These are phyloP conservation scores for Iberis pinnata DNA, from an alignment of 345 rosid genomes.

Conservation along the genomic window DNA sequence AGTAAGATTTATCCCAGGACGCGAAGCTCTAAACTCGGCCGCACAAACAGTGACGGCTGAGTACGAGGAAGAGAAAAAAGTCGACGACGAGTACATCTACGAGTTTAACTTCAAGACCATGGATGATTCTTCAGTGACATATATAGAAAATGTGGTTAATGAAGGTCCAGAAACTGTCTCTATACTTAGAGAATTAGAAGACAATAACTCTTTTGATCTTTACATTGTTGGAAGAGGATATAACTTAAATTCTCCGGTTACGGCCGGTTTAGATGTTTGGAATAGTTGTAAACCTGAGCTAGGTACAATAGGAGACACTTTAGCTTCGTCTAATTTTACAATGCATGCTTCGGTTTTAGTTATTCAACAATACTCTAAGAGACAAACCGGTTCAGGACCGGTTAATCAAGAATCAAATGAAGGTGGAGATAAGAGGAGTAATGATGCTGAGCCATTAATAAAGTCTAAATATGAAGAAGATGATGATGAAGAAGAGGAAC, in stretches of 20 bases:
- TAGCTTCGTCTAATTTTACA: slow-evolving; percentile 41
- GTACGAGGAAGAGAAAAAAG: slow-evolving; percentile 28
- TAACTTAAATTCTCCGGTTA: slow-evolving; percentile 34
- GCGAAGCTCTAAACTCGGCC: slow-evolving; percentile 19
- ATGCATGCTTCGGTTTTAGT: slow-evolving; percentile 52
- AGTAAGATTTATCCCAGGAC: slow-evolving; percentile 34
- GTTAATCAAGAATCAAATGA: slow-evolving; percentile 12
- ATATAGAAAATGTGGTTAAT: slow-evolving; percentile 37
- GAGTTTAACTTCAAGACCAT: slow-evolving; percentile 43
- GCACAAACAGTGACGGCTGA: slow-evolving; percentile 17
- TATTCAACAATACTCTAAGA: slow-evolving; percentile 43
- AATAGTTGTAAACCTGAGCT: slow-evolving; percentile 53
- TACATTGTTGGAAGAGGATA: slow-evolving; percentile 52
- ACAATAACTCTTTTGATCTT: slow-evolving; percentile 32
- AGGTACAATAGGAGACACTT: slow-evolving; percentile 53
- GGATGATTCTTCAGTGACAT: slow-evolving; percentile 28
- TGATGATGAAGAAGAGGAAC: slow-evolving; percentile 23
- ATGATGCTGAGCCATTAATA: slow-evolving; percentile 32
- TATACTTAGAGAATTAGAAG: slow-evolving; percentile 35
- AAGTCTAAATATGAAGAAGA: slow-evolving; percentile 28
- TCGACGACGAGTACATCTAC: slow-evolving; percentile 40
- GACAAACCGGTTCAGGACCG: slow-evolving; percentile 8
- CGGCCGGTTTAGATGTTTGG: slow-evolving; percentile 46
- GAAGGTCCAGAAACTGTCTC: slow-evolving; percentile 41
- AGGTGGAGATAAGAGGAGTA: slow-evolving; percentile 7